phyloP scores from a whole-genome alignment of 345 rosid genomes.

The Heritiera littoralis region DNA sequence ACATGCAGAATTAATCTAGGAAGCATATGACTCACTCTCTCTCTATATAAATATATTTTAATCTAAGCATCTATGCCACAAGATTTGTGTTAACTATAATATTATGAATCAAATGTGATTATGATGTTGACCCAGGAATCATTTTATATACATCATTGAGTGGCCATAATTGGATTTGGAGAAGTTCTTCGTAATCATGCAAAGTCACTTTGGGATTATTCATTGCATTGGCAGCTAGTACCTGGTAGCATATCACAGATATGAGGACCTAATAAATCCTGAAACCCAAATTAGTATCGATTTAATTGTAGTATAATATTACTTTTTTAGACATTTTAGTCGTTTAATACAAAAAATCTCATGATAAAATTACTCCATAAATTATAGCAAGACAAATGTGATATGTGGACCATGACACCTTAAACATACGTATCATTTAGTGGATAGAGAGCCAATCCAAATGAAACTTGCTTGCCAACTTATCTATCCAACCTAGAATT shows the following conservation, averaged over 20 bases:
- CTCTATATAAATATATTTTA: too few species aligned
- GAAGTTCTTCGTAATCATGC: neutral
- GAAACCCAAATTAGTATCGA: too few species aligned
- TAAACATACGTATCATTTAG: neutral
- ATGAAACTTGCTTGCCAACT: neutral
- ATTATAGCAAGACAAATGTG: neutral
- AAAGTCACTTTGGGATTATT: neutral
- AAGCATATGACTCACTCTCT: too few species aligned
- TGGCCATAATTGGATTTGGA: neutral
- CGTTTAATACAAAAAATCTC: too few species aligned
- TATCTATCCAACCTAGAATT: slow-evolving; percentile 10
- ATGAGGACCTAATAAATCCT: too few species aligned
- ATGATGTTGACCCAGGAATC: neutral
- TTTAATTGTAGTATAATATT: too few species aligned
- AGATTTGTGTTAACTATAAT: neutral
- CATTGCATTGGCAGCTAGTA: too few species aligned
- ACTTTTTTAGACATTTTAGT: too few species aligned
- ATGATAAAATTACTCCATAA: neutral
- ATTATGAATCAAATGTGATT: neutral
- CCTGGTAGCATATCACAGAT: too few species aligned
- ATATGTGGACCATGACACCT: neutral
- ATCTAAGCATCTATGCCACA: neutral
- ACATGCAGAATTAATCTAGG: too few species aligned
- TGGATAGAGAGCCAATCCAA: neutral
- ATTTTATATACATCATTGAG: too few species aligned